Conservation (phyloP, 441 rosid species). For the Adansonia madagascariensis region DNA sequence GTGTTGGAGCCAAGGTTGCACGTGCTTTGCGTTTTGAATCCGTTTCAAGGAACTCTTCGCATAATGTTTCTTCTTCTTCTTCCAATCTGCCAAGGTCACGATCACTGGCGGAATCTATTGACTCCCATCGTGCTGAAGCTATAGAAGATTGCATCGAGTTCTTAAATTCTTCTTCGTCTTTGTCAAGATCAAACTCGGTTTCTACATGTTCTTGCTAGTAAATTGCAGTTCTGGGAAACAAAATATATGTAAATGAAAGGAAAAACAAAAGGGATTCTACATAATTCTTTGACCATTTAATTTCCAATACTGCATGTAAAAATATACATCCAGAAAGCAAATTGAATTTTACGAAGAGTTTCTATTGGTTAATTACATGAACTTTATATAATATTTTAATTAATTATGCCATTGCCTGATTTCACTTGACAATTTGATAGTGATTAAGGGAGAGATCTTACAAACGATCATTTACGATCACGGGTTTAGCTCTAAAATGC, state of each 20-base stretch:
- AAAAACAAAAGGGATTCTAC: neutral
- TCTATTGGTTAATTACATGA: neutral
- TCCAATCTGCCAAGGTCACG: slow-evolving; percentile 67
- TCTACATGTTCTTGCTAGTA: slow-evolving; percentile 53
- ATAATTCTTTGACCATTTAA: neutral
- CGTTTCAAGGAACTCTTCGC: slow-evolving; percentile 43
- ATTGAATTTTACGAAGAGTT: neutral
- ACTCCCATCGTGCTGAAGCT: slow-evolving; percentile 88
- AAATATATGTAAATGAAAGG: slow-evolving; percentile 26
- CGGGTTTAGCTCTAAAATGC: too few relatives aligned
- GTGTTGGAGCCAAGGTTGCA: slow-evolving; percentile 58
- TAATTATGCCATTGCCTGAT: neutral
- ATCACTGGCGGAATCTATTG: slow-evolving; percentile 65
- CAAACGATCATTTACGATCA: slow-evolving; percentile 13
- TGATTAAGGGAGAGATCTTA: slow-evolving; percentile 15
- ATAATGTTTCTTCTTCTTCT: slow-evolving; percentile 75
- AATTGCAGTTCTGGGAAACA: neutral
- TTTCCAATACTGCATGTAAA: neutral
- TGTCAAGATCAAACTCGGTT: slow-evolving; percentile 74
- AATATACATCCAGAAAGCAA: neutral
- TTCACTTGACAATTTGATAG: neutral
- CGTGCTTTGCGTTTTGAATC: slow-evolving; percentile 59
- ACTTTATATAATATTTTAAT: neutral
- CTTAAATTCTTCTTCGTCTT: slow-evolving; percentile 78
- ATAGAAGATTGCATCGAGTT: slow-evolving; percentile 92